A percentile compares a stretch with the other conserved stretches of the same genome.
Evolutionary conservation across 306 rosid genomes (phyloP).

Genomic region (Biancaea sappan): DNA sequence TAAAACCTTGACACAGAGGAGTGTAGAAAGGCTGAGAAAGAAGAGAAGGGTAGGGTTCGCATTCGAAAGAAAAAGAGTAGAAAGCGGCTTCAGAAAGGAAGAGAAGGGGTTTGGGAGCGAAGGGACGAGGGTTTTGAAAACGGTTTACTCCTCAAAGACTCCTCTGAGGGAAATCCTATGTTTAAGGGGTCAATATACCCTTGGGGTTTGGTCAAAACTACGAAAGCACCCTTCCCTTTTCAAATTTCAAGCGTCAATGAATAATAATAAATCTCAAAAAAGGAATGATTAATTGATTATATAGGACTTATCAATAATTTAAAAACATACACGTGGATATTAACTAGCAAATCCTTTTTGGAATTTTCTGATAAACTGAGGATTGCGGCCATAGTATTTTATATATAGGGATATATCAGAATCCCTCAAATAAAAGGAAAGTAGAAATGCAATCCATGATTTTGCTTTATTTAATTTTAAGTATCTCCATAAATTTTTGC

Average conservation of each 20-base stretch:
- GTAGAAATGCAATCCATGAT: background rate
- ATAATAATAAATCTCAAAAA: background rate
- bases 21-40: conserved; percentile 21
- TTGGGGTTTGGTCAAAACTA: background rate
- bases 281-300: conserved; percentile 3
- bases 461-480: background rate
- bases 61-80: conserved; percentile 32
- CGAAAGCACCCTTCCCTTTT: background rate
- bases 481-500: background rate
- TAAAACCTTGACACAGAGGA: conserved; percentile 35
- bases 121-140: conserved; percentile 55
- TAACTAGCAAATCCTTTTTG: background rate
- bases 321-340: background rate
- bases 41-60: conserved; percentile 50
- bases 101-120: conserved; percentile 13
- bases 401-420: too few species aligned
- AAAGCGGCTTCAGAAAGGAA: conserved; percentile 36
- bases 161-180: conserved; percentile 1
- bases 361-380: background rate
- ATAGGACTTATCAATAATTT: background rate
- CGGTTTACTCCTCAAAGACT: conserved; percentile 33
- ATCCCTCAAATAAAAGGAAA: too few species aligned
- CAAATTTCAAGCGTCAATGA: background rate
- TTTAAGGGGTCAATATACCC: background rate
- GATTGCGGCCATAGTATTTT: background rate